Conservation (phyloP, 179 eudicot genomes). For the Corrigiola litoralis region DNA sequence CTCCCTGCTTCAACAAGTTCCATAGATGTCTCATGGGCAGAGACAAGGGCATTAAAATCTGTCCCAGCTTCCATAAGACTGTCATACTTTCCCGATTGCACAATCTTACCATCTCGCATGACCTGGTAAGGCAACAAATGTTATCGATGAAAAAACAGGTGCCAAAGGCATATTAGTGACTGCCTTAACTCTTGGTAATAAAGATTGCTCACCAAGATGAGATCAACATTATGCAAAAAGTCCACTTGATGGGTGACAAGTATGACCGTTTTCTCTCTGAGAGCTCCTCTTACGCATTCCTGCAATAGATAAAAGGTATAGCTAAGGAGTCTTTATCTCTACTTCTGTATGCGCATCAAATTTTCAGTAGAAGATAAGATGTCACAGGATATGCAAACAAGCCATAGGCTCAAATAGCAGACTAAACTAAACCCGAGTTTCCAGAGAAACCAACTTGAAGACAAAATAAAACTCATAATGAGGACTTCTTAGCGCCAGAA, state of each 20-base stretch:
- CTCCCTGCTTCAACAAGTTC: slow-evolving; percentile 69
- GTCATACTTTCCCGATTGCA: slow-evolving; percentile 81
- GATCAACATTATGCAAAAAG: slow-evolving; percentile 87
- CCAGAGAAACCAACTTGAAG: too few relatives aligned
- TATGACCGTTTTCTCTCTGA: slow-evolving; percentile 69
- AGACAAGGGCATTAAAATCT: slow-evolving; percentile 70
- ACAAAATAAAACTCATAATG: too few relatives aligned
- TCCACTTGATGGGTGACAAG: slow-evolving; percentile 98
- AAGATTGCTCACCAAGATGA: slow-evolving; percentile 51
- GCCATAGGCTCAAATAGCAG: too few relatives aligned
- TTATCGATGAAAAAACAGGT: not conserved
- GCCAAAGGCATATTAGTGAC: not conserved
- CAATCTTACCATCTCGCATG: slow-evolving; percentile 87
- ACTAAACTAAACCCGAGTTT: too few relatives aligned
- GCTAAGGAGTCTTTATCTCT: too few relatives aligned
- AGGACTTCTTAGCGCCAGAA: too few relatives aligned
- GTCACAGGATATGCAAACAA: too few relatives aligned
- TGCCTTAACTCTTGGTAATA: not conserved
- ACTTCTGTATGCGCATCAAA: too few relatives aligned
- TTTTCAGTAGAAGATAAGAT: too few relatives aligned
- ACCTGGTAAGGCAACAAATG: slow-evolving; percentile 41
- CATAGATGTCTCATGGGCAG: slow-evolving; percentile 91
- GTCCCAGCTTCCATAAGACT: slow-evolving; percentile 51
- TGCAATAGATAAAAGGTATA: slow-evolving; percentile 27
- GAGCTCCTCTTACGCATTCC: slow-evolving; percentile 90